Evolutionary conservation across 2,329 filamentous ascomycete species (phyloP).

Genomic region (Pseudovirgaria hyperparasitica): DNA sequence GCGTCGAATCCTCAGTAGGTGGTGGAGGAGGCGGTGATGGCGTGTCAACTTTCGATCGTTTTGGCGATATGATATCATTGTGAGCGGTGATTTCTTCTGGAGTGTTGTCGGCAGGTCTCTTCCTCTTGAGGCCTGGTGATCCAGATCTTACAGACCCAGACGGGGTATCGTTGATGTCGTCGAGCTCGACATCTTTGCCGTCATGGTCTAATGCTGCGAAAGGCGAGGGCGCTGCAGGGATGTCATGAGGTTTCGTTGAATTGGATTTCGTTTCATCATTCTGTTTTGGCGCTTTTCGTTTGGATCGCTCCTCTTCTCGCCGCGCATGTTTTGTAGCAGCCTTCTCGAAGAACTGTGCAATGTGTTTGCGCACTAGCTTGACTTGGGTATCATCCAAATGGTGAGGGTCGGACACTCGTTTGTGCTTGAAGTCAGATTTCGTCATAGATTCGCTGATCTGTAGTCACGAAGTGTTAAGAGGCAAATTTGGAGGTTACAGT

Average conservation of each 20-base stretch:
- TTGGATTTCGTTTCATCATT: too few relatives aligned
- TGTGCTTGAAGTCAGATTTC: slow-evolving; percentile 54
- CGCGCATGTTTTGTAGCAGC: slow-evolving; percentile 74
- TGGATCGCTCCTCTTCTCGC: too few relatives aligned
- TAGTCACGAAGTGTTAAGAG: slow-evolving; percentile 25
- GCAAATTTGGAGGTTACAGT: slow-evolving; percentile 24
- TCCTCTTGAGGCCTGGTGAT: slow-evolving; percentile 21
- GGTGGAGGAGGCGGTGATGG: slow-evolving; percentile 28
- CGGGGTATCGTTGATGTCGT: too few relatives aligned
- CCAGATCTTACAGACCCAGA: too few relatives aligned
- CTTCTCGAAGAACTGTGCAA: slow-evolving; percentile 76
- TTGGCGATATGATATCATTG: slow-evolving; percentile 14
- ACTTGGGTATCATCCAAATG: slow-evolving; percentile 65
- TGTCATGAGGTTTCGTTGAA: too few relatives aligned
- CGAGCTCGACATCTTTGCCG: slow-evolving; percentile 10
- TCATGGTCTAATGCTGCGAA: background rate
- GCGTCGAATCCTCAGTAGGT: slow-evolving; percentile 16
- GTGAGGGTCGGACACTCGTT: slow-evolving; percentile 71
- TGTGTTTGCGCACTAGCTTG: slow-evolving; percentile 71
- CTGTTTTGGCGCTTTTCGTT: too few relatives aligned
- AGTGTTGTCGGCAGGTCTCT: slow-evolving; percentile 18
- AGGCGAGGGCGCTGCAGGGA: too few relatives aligned
- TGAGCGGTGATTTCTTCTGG: slow-evolving; percentile 8
- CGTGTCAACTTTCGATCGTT: slow-evolving; percentile 17
- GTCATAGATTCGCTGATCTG: background rate